phyloP scores from a whole-genome alignment of 352 stramenopile genomes.

The Blastocystis sp. region DNA sequence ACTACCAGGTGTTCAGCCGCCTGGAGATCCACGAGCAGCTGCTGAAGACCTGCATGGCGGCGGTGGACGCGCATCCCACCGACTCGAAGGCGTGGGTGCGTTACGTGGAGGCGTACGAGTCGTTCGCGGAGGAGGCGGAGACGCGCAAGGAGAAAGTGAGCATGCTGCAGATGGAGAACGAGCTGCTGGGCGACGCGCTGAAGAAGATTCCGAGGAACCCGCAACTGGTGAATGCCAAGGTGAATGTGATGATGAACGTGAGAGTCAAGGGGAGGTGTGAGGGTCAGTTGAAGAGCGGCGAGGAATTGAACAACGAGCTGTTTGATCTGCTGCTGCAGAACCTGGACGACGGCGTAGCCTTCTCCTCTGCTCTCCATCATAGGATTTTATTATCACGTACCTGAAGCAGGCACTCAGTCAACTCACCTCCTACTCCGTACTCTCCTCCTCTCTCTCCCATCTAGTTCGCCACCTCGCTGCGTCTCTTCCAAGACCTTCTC shows the following conservation, averaged over 20 bases:
- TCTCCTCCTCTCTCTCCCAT: not conserved
- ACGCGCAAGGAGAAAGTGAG: constrained; percentile 38
- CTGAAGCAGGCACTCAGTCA: not conserved
- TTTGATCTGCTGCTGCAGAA: not conserved
- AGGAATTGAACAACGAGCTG: not conserved
- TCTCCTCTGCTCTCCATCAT: not conserved
- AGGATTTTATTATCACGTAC: constrained; percentile 22
- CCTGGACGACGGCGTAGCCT: not conserved
- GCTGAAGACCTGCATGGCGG: constrained; percentile 3
- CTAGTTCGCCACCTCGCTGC: not conserved
- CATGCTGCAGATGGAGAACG: constrained; percentile 41
- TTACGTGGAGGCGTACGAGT: constrained; percentile 14
- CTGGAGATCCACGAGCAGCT: constrained; percentile 8
- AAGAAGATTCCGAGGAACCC: constrained; percentile 33
- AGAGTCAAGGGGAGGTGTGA: not conserved
- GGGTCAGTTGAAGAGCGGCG: constrained; percentile 8
- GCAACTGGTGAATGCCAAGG: constrained; percentile 9
- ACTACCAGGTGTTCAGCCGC: not conserved
- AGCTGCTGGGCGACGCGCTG: constrained; percentile 26
- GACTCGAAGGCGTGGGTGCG: not conserved
- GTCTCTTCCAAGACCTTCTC: constrained; percentile 16
- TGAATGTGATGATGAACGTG: constrained; percentile 14
- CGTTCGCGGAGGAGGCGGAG: constrained; percentile 7
- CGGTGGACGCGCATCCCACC: constrained; percentile 17
- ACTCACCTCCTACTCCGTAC: constrained; percentile 5